phyloP scores from a whole-genome alignment of 23 red algal genomes.

The Gracilaria vermiculophylla region DNA sequence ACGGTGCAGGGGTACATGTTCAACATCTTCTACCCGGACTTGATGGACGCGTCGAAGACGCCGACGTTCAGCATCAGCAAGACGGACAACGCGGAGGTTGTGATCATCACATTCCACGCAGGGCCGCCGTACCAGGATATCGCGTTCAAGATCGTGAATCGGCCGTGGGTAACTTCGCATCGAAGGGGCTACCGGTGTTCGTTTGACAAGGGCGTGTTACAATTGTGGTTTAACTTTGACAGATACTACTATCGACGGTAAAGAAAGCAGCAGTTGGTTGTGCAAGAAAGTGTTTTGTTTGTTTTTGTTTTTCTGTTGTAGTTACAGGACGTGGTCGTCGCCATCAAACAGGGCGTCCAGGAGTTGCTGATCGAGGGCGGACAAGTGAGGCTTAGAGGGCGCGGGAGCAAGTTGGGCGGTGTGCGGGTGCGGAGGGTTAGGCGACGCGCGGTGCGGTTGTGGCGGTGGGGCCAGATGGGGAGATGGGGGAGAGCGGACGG shows the following conservation, averaged over 20 bases:
- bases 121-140: slow-evolving; percentile 79
- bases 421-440: not conserved
- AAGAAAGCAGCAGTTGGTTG: not conserved
- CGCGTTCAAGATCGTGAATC: slow-evolving; percentile 81
- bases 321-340: not conserved
- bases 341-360: slow-evolving; percentile 4
- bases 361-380: not conserved
- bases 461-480: too few species aligned
- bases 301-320: too few species aligned
- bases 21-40: slow-evolving; percentile 93
- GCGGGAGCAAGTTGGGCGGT: not conserved
- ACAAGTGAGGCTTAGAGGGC: not conserved
- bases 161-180: slow-evolving; percentile 80
- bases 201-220: slow-evolving; percentile 89
- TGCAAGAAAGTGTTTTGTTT: too few species aligned
- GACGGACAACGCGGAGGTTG: slow-evolving; percentile 69
- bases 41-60: slow-evolving; percentile 63
- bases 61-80: slow-evolving; percentile 61
- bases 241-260: slow-evolving; percentile 79
- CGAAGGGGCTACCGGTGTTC: slow-evolving; percentile 73
- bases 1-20: slow-evolving; percentile 95
- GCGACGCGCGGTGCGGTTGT: not conserved
- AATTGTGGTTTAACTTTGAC: slow-evolving; percentile 91
- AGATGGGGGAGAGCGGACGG: too few species aligned
- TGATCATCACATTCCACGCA: slow-evolving; percentile 80